These are phyloP conservation scores for Ustilago nuda DNA, from an alignment of 1,284 basidiomycete species.

Conservation along the genomic window DNA sequence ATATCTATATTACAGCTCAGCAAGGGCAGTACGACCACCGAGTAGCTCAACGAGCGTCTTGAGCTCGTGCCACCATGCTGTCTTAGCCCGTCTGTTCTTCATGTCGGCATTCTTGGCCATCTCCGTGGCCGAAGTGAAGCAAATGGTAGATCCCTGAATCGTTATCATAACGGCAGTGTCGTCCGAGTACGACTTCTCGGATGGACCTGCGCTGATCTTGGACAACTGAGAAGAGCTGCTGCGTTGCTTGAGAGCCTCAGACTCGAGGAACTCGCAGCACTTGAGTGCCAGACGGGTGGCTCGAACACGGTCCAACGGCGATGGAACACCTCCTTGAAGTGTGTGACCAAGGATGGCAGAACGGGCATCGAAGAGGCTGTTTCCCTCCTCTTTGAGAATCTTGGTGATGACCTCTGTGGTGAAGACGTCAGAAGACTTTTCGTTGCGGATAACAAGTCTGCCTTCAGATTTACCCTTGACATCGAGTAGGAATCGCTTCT, in stretches of 20 bases:
- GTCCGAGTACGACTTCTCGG: conserved; percentile 48
- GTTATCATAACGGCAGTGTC: conserved; percentile 90
- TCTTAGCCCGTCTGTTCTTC: conserved; percentile 84
- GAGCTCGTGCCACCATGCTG: conserved; percentile 79
- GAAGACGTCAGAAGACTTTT: conserved; percentile 87
- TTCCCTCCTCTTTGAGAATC: conserved; percentile 94
- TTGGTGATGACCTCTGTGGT: conserved; percentile 91
- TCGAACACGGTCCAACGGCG: conserved; percentile 90
- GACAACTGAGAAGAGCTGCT: conserved; percentile 35
- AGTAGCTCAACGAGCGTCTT: conserved; percentile 61
- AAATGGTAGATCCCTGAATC: conserved; percentile 82
- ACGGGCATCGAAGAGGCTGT: conserved; percentile 89
- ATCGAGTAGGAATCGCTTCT: conserved; percentile 85
- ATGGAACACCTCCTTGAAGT: conserved; percentile 92
- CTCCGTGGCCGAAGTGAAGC: conserved; percentile 84
- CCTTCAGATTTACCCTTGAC: conserved; percentile 90
- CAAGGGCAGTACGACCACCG: conserved; percentile 54
- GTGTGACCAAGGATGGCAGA: conserved; percentile 95
- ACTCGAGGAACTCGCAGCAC: conserved; percentile 93
- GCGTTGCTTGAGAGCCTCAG: conserved; percentile 74
- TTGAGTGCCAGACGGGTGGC: conserved; percentile 89
- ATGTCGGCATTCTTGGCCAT: conserved; percentile 89
- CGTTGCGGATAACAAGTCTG: conserved; percentile 84
- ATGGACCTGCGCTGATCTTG: conserved; percentile 70
- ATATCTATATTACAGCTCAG: conserved; percentile 28